These are phyloP conservation scores for Xylariaceae sp. DNA, from an alignment of 2,329 filamentous ascomycete genomes.

Conservation along the genomic window DNA sequence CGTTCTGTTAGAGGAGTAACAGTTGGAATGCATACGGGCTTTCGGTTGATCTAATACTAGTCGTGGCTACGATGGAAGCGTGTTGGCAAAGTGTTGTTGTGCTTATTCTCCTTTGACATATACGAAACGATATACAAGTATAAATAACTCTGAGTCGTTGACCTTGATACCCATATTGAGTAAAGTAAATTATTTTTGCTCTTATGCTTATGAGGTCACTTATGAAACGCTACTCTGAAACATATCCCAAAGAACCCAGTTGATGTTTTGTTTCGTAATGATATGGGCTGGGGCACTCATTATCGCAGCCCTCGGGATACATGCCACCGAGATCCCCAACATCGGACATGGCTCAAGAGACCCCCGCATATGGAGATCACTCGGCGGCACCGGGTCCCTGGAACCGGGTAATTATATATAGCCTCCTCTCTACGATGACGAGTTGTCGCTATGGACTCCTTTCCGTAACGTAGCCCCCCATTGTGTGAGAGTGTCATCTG, in stretches of 20 bases:
- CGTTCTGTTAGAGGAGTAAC: neutral
- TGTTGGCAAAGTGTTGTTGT: too few relatives aligned
- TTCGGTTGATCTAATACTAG: too few relatives aligned
- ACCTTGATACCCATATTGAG: neutral
- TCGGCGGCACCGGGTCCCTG: conserved; percentile 19
- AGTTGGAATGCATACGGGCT: neutral
- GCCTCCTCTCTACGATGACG: neutral
- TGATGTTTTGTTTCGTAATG: too few relatives aligned
- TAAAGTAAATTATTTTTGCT: neutral
- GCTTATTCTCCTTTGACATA: neutral
- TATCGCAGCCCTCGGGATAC: conserved; percentile 21
- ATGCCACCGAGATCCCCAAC: conserved; percentile 28
- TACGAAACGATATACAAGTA: neutral
- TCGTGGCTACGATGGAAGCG: too few relatives aligned
- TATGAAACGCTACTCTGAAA: neutral
- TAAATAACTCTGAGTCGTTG: neutral
- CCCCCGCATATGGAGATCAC: conserved; percentile 36
- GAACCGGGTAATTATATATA: conserved; percentile 30
- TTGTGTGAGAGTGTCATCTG: neutral
- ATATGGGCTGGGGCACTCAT: neutral
- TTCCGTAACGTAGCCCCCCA: neutral
- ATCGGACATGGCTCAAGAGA: conserved; percentile 12
- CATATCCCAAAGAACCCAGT: neutral
- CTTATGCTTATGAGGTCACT: neutral
- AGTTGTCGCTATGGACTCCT: neutral